Evolutionary conservation across 2,329 filamentous ascomycete genomes (phyloP).

Genomic region (Xylaria sp.): DNA sequence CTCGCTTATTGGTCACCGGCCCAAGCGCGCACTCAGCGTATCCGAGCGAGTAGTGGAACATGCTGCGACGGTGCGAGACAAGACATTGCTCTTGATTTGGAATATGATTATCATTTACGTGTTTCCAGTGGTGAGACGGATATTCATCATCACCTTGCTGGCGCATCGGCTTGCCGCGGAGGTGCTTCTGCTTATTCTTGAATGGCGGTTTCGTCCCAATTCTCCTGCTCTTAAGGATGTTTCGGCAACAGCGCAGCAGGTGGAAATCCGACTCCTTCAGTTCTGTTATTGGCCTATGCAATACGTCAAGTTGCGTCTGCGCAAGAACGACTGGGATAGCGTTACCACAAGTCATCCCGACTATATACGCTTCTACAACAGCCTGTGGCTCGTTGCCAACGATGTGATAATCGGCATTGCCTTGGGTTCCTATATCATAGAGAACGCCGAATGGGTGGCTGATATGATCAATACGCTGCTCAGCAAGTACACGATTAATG

Average conservation of each 20-base stretch:
- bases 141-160: slow-evolving; percentile 74
- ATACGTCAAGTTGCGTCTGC: slow-evolving; percentile 81
- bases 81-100: slow-evolving; percentile 63
- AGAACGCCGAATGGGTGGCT: slow-evolving; percentile 83
- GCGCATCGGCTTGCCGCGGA: slow-evolving; percentile 78
- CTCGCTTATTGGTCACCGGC: slow-evolving; percentile 72
- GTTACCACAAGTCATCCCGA: slow-evolving; percentile 93
- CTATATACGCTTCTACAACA: slow-evolving; percentile 99
- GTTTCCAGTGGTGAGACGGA: slow-evolving; percentile 66
- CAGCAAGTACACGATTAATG: slow-evolving; percentile 78
- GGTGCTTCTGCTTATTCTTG: slow-evolving; percentile 68
- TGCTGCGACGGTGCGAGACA: slow-evolving; percentile 77
- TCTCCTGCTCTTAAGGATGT: slow-evolving; percentile 88
- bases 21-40: slow-evolving; percentile 82
- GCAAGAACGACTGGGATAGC: slow-evolving; percentile 91
- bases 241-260: slow-evolving; percentile 92
- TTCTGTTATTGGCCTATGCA: slow-evolving; percentile 99
- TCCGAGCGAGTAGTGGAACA: slow-evolving; percentile 93
- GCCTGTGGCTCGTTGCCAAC: slow-evolving; percentile 95
- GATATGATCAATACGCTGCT: slow-evolving; percentile 71
- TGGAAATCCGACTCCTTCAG: slow-evolving; percentile 93
- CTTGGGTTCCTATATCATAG: slow-evolving; percentile 91
- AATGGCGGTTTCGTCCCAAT: slow-evolving; percentile 75
- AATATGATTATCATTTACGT: slow-evolving; percentile 68
- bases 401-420: slow-evolving; percentile 98